Percentiles rank a stretch among this genome's conserved stretches.
Conservation (phyloP, 164 flowering plant genomes). For the Magnolia sinica region DNA sequence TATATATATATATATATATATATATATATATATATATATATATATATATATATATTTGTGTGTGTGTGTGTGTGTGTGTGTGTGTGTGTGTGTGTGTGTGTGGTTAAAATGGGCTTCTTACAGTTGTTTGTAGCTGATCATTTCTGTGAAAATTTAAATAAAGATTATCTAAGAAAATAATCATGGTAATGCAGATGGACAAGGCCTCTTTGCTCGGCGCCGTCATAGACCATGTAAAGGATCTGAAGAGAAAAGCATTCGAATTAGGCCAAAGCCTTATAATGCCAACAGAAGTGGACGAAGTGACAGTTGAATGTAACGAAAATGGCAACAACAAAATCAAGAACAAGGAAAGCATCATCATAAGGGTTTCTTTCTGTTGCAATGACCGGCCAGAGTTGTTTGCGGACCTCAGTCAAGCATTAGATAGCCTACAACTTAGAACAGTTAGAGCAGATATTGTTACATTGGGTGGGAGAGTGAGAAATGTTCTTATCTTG, state of each 20-base stretch:
- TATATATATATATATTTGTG: too few species aligned
- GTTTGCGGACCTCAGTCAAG: constrained; percentile 46
- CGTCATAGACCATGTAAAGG: constrained; percentile 67
- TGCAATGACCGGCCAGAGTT: constrained; percentile 80
- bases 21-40: too few species aligned
- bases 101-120: too few species aligned
- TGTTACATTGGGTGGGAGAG: constrained; percentile 57
- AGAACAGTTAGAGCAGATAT: constrained; percentile 56
- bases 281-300: constrained; percentile 65
- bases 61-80: too few species aligned
- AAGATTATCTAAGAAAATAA: too few species aligned
- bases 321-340: neutral
- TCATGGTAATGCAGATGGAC: constrained; percentile 60
- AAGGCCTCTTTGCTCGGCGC: constrained; percentile 78
- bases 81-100: too few species aligned
- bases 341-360: constrained; percentile 9
- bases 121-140: too few species aligned
- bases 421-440: constrained; percentile 48
- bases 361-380: constrained; percentile 62
- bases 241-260: constrained; percentile 52
- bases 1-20: too few species aligned
- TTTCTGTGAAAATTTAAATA: too few species aligned
- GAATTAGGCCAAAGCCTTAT: constrained; percentile 37
- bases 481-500: constrained; percentile 41
- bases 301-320: constrained; percentile 29